Conservation (phyloP, 106 monocot genomes). For the Dendrobium nobile region DNA sequence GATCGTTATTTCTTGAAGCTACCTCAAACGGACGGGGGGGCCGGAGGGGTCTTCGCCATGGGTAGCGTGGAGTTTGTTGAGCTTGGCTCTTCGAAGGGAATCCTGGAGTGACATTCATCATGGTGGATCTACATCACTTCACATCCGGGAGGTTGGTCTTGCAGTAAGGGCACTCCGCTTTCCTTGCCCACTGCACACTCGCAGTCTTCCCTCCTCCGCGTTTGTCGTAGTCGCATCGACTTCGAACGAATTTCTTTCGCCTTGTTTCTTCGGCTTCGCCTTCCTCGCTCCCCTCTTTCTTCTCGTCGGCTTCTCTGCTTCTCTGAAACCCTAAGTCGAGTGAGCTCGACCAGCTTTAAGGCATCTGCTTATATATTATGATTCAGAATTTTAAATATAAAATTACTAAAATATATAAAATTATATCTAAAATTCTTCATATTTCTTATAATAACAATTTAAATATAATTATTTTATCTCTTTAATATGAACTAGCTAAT, state of each 20-base stretch:
- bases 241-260: conserved; percentile 91
- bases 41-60: conserved; percentile 11
- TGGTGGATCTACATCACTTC: conserved; percentile 94
- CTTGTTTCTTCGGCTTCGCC: conserved; percentile 99
- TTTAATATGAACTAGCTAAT: no score
- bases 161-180: no score
- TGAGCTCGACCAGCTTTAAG: no score
- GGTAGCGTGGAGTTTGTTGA: conserved; percentile 70
- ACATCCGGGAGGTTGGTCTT: conserved; percentile 50
- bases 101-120: conserved; percentile 74
- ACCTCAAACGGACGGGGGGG: conserved; percentile 65
- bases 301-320: background rate
- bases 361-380: no score
- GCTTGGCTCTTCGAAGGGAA: conserved; percentile 75
- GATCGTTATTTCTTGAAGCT: conserved; percentile 63
- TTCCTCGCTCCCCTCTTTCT: conserved; percentile 56
- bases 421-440: no score
- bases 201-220: no score
- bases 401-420: no score
- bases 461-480: no score
- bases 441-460: no score
- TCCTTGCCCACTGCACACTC: no score
- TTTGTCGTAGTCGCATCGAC: conserved; percentile 88
- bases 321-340: no score
- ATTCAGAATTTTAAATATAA: no score